Conservation (phyloP, 306 rosid genomes). For the Medicago arabica region DNA sequence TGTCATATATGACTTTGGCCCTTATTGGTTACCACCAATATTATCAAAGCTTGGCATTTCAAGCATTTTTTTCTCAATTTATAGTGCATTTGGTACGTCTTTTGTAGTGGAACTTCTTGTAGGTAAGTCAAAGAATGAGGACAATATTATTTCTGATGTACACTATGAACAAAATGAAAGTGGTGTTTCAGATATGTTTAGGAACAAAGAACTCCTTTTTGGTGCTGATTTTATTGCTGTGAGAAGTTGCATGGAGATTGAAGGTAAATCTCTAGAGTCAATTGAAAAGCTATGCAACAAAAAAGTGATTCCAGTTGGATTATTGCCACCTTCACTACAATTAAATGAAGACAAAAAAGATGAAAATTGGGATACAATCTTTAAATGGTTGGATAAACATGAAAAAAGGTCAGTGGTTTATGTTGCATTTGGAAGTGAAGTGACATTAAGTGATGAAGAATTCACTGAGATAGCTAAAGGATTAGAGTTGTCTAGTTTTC, state of each 20-base stretch:
- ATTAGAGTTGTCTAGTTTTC: constrained; percentile 9
- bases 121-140: constrained; percentile 6
- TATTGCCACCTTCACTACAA: constrained; percentile 20
- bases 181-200: constrained; percentile 2
- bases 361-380: constrained; percentile 36
- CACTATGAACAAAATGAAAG: neutral
- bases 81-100: neutral
- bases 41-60: neutral
- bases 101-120: neutral
- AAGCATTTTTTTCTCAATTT: neutral
- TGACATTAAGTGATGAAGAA: constrained; percentile 30
- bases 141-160: neutral
- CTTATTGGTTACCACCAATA: constrained; percentile 13
- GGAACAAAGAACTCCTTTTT: neutral
- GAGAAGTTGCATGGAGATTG: constrained; percentile 47
- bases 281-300: neutral
- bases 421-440: constrained; percentile 48
- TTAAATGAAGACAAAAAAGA: neutral
- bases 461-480: constrained; percentile 33
- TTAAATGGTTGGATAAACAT: constrained; percentile 45
- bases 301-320: constrained; percentile 48
- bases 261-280: constrained; percentile 29
- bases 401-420: constrained; percentile 10
- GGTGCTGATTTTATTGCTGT: constrained; percentile 37
- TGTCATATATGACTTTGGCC: constrained; percentile 5